These are phyloP conservation scores for Solanum aculeatissimum DNA, from an alignment of 305 asterid genomes.

Conservation along the genomic window DNA sequence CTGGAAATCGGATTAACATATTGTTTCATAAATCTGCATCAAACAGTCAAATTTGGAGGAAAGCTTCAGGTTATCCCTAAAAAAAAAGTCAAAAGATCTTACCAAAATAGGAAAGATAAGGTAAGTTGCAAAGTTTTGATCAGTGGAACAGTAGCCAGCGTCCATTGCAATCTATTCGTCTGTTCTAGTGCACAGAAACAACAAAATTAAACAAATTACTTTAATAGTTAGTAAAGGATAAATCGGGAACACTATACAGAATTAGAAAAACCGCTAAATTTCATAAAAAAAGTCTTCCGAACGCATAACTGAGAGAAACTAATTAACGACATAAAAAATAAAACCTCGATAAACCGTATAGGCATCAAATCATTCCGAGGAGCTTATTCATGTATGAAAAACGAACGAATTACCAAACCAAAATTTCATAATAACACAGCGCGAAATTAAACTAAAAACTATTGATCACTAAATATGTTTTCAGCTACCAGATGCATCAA, in stretches of 20 bases:
- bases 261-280: not conserved
- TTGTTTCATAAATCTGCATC: not conserved
- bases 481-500: not conserved
- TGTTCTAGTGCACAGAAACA: conserved; percentile 30
- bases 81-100: not conserved
- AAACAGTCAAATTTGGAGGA: not conserved
- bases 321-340: not conserved
- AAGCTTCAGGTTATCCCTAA: not conserved
- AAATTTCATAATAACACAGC: not conserved
- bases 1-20: not conserved
- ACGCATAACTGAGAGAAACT: not conserved
- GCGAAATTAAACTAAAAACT: not conserved
- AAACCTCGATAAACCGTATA: not conserved
- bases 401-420: not conserved
- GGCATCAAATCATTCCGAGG: not conserved
- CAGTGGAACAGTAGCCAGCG: conserved; percentile 69
- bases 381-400: not conserved
- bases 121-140: conserved; percentile 68
- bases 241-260: not conserved
- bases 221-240: not conserved
- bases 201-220: not conserved
- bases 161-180: conserved; percentile 82
- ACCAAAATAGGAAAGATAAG: conserved; percentile 84
- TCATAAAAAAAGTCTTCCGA: not conserved
- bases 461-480: not conserved